A percentile compares a stretch with the other conserved stretches of the same genome.
Conservation (phyloP, 768 basidiomycete genomes). For the Mycena galericulata region DNA sequence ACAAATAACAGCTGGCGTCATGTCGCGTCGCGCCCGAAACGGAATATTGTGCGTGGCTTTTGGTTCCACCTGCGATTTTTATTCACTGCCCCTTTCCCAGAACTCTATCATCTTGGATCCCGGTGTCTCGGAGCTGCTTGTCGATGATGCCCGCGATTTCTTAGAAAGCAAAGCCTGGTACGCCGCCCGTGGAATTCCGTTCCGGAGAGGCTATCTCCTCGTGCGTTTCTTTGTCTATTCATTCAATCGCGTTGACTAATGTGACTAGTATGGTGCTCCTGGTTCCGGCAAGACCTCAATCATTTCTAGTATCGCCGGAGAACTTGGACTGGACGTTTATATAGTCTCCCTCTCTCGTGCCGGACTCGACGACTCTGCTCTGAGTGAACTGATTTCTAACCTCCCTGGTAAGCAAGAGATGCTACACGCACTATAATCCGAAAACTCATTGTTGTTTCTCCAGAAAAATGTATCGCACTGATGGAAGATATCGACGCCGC, state of each 20-base stretch:
- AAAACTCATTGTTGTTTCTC: neutral
- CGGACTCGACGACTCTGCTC: slow-evolving; percentile 71
- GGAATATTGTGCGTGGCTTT: slow-evolving; percentile 53
- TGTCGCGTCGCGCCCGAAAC: slow-evolving; percentile 70
- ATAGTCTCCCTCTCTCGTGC: slow-evolving; percentile 73
- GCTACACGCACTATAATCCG: slow-evolving; percentile 4
- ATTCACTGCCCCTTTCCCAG: neutral
- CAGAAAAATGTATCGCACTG: slow-evolving; percentile 74
- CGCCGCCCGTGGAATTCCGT: slow-evolving; percentile 80
- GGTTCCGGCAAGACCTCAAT: slow-evolving; percentile 86
- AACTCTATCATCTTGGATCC: slow-evolving; percentile 78
- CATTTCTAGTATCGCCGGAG: slow-evolving; percentile 83
- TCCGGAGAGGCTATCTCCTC: slow-evolving; percentile 83
- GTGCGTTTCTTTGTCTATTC: slow-evolving; percentile 35
- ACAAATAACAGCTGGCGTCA: slow-evolving; percentile 62
- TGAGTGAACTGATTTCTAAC: slow-evolving; percentile 68
- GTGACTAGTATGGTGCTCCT: slow-evolving; percentile 71
- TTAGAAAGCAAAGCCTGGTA: slow-evolving; percentile 80
- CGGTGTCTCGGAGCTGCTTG: slow-evolving; percentile 71
- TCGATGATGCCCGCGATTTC: slow-evolving; percentile 80
- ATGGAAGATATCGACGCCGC: slow-evolving; percentile 92
- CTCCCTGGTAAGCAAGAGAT: slow-evolving; percentile 61
- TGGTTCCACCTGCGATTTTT: neutral
- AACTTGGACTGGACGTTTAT: slow-evolving; percentile 80
- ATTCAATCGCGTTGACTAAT: neutral